Conservation (phyloP, 2,329 filamentous ascomycete genomes). For the Cladosporium sp. region DNA sequence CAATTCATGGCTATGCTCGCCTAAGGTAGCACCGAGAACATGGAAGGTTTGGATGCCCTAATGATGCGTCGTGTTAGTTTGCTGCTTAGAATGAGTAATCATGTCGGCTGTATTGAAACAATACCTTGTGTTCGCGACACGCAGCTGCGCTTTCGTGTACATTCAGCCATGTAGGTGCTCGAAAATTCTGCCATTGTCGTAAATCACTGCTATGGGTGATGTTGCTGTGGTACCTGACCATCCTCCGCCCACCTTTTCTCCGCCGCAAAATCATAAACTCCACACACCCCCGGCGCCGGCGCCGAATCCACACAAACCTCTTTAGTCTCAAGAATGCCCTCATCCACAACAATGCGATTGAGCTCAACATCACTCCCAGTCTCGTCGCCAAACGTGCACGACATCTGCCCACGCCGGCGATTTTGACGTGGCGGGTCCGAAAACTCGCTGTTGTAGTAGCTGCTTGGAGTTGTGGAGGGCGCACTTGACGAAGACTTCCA, state of each 20-base stretch:
- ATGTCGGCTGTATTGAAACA: neutral
- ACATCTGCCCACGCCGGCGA: neutral
- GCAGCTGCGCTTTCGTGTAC: too few relatives aligned
- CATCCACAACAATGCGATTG: neutral
- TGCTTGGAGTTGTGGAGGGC: neutral
- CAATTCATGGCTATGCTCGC: neutral
- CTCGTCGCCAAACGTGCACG: neutral
- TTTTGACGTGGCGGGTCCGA: neutral
- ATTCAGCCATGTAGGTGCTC: neutral
- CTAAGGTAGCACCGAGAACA: neutral
- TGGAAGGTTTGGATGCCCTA: neutral
- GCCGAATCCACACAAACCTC: neutral
- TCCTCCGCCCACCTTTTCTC: conserved; percentile 8
- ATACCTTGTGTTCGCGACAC: too few relatives aligned
- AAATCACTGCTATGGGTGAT: neutral
- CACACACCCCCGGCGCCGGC: neutral
- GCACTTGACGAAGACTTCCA: neutral
- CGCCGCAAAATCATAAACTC: neutral
- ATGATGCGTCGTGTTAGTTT: neutral
- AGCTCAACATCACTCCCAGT: conserved; percentile 6
- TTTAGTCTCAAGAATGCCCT: neutral
- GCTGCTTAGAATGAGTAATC: neutral
- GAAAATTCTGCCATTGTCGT: neutral
- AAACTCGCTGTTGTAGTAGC: neutral
- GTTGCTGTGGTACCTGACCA: neutral